Evolutionary conservation across 345 rosid genomes (phyloP).

Genomic region (Lepidium didymum): DNA sequence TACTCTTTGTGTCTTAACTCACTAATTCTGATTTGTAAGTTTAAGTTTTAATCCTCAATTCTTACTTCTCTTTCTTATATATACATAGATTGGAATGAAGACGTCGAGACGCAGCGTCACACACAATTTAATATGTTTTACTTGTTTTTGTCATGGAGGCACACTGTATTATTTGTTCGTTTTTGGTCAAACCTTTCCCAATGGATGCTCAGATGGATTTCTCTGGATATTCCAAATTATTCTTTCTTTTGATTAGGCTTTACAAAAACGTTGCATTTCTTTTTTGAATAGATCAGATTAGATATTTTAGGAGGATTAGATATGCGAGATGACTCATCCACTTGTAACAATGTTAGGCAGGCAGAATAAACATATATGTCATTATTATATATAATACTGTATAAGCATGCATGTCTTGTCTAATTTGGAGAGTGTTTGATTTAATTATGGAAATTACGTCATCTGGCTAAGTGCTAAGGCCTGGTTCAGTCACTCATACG

Average conservation of each 20-base stretch:
- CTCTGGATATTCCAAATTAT: slow-evolving; percentile 7
- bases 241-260: not conserved
- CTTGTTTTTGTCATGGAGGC: not conserved
- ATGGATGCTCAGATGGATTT: slow-evolving; percentile 17
- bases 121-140: not conserved
- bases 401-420: not conserved
- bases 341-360: slow-evolving; percentile 7
- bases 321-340: slow-evolving; percentile 26
- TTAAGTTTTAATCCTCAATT: not conserved
- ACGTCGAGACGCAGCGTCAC: slow-evolving; percentile 19
- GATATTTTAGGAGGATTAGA: not conserved
- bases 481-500: slow-evolving; percentile 15
- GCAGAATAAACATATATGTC: not conserved
- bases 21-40: not conserved
- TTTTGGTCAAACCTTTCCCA: slow-evolving; percentile 14
- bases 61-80: not conserved
- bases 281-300: not conserved
- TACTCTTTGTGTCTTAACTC: not conserved
- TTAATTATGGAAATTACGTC: slow-evolving; percentile 13
- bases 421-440: not conserved
- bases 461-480: not conserved
- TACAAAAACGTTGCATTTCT: not conserved
- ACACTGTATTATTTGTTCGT: not conserved
- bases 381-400: not conserved
- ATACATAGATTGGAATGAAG: slow-evolving; percentile 1